phyloP scores from a whole-genome alignment of 805 yeast genomes.

The Lachancea thermotolerans region DNA sequence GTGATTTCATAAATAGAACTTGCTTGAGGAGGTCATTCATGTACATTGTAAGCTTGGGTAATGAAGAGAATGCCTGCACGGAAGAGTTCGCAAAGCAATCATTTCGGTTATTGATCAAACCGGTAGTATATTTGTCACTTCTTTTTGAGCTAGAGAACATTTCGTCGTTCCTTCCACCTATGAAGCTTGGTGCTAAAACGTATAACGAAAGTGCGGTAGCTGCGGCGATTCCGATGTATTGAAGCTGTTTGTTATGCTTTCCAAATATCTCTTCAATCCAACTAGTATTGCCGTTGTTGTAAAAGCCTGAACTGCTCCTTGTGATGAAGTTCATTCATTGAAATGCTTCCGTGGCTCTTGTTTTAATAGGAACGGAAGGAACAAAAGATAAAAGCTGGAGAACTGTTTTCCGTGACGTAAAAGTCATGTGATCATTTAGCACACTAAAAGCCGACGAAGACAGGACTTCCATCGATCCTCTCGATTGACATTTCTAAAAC shows the following conservation, averaged over 20 bases:
- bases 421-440: background rate
- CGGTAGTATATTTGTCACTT: constrained; percentile 72
- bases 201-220: constrained; percentile 16
- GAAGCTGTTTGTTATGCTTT: constrained; percentile 12
- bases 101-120: constrained; percentile 71
- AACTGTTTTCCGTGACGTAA: background rate
- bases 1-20: constrained; percentile 9
- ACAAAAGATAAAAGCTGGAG: background rate
- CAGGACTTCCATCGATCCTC: background rate
- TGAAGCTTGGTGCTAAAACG: constrained; percentile 15
- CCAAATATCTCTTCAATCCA: constrained; percentile 14
- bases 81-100: constrained; percentile 93
- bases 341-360: background rate
- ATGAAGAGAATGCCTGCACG: constrained; percentile 66
- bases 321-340: constrained; percentile 8
- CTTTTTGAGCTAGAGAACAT: constrained; percentile 35
- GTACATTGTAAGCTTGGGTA: constrained; percentile 54
- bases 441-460: background rate
- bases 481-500: no score
- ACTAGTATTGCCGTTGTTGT: constrained; percentile 15
- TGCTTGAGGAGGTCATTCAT: constrained; percentile 35
- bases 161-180: constrained; percentile 8
- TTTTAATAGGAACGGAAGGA: background rate
- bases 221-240: constrained; percentile 8
- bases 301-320: constrained; percentile 7